These are phyloP conservation scores for Gossypium herbaceum DNA, from an alignment of 345 rosid species.

Conservation along the genomic window DNA sequence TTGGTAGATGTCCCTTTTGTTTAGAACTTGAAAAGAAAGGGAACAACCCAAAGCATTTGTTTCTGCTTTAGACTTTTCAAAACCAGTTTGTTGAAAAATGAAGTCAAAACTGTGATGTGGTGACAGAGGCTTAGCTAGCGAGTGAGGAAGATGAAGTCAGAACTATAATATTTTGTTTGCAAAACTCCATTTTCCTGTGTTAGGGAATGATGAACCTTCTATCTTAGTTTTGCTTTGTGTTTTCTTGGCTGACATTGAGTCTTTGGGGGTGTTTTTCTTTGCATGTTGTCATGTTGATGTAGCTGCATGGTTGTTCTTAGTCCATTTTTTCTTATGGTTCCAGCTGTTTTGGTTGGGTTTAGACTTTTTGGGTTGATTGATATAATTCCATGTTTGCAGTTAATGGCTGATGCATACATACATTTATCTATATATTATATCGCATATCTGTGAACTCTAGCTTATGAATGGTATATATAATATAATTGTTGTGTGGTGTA, in stretches of 20 bases:
- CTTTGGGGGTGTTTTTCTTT: not conserved
- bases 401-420: not conserved
- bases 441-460: not conserved
- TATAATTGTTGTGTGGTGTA: too few species aligned
- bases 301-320: not conserved
- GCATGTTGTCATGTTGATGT: not conserved
- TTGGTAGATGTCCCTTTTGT: not conserved
- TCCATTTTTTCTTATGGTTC: not conserved
- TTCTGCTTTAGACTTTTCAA: not conserved
- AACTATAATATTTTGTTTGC: constrained; percentile 10
- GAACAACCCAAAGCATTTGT: not conserved
- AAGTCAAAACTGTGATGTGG: not conserved
- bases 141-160: not conserved
- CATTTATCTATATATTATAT: not conserved
- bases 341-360: not conserved
- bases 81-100: not conserved
- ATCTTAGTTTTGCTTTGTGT: not conserved
- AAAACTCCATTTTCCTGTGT: constrained; percentile 24
- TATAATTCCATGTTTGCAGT: not conserved
- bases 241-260: not conserved
- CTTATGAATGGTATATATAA: not conserved
- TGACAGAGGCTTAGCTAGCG: constrained; percentile 2
- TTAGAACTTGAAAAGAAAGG: not conserved
- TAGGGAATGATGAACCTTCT: not conserved
- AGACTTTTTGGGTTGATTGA: not conserved